Base-by-base conservation (phyloP, 768 basidiomycete genomes). In the Serendipita sp. region DNA sequence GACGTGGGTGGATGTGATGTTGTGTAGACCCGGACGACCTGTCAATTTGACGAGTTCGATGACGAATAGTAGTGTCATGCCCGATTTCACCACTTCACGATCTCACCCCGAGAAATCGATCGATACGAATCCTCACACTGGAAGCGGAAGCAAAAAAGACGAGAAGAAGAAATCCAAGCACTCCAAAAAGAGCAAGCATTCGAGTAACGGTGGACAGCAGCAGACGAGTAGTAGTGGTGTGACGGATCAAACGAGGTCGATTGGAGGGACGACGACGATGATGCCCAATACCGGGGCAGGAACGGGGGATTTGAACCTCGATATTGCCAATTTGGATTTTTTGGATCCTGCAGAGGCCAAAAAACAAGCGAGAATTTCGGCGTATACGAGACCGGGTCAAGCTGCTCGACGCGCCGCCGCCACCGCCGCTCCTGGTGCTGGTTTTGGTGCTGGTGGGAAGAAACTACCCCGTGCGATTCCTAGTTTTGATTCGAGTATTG, bases 21-120 rank as follows among this genome's bases (percentile, higher is more conserved):
- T 60, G 16, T n/a, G 55, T 34, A n/a, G 55, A 18, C 66, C 33
- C 50, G 66, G 16, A 62, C 66, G 33, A 34, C 65, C 27, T 33
- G 44, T 23, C 29, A 15, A 40, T 52, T 45, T 36, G 63, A 66
- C 45, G n/a, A 60, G 23, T 16, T 70, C 65, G 74, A 76, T 44
- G 62, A 63, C 48, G 48, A 64, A 6, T 8, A 31, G n/a, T 8
- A 50, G 29, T n/a, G 10, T 48, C 37, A 3, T 60, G 31, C n/a
- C 31, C 37, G 16, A 45, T 33, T 8, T 29, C 23, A 16, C n/a
- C 33, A 27, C 18, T 8, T 36, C 55, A 10, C 11, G 5, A 33
- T 34, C 33, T 3, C 55, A 27, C 18, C 16, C 55, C 3, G 27
- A 34, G 18, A 52, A 31, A 16, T 23, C 18, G 1, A 23, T 33